Percentiles rank a stretch among this genome's conserved stretches.
Evolutionary conservation across 1,284 basidiomycete species (phyloP).

Genomic region (Puccinia triticina): DNA sequence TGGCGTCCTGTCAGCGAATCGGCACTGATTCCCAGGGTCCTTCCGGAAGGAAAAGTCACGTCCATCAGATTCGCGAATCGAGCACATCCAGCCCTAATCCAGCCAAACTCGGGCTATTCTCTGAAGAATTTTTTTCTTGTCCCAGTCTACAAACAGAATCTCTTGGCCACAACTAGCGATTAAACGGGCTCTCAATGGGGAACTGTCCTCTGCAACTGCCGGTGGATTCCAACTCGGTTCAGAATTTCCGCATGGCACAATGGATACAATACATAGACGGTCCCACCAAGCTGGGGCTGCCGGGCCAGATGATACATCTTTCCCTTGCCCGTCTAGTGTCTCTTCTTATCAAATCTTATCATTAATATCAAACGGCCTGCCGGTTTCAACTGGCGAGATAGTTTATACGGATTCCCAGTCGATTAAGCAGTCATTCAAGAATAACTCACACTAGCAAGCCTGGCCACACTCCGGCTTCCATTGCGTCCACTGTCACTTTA

Average conservation of each 20-base stretch:
- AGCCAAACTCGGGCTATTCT: neutral
- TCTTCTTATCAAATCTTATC: neutral
- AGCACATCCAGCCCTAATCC: no score
- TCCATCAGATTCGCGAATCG: neutral
- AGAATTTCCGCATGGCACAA: neutral
- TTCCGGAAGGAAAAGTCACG: neutral
- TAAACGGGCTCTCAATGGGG: neutral
- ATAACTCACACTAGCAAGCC: neutral
- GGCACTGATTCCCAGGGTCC: neutral
- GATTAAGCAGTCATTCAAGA: neutral
- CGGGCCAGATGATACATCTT: neutral
- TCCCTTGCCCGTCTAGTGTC: neutral
- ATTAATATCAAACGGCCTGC: neutral
- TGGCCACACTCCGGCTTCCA: neutral
- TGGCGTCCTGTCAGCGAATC: neutral
- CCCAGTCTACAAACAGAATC: neutral
- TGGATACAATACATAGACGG: neutral
- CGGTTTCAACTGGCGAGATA: neutral
- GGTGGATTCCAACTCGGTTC: slow-evolving; percentile 1
- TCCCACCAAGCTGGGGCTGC: neutral
- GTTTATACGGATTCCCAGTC: neutral
- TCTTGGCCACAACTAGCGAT: neutral
- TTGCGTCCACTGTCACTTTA: neutral
- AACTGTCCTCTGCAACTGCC: neutral
- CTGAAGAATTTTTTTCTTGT: neutral